Conservation (phyloP, 306 rosid genomes). For the Cucumis melo region DNA sequence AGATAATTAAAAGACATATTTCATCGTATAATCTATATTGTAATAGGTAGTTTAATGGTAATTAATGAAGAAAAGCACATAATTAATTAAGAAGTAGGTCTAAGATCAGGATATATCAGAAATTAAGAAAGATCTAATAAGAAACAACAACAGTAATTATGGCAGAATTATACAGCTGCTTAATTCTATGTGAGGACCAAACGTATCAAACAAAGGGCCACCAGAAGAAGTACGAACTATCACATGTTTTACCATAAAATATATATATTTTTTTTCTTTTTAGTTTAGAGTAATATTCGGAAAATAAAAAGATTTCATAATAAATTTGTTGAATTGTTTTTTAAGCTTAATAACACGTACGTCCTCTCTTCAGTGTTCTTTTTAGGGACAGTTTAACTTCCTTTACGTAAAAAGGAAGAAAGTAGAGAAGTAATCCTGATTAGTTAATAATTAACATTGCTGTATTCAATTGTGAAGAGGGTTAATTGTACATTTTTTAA, state of each 20-base stretch:
- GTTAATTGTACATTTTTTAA: no score
- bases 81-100: not conserved
- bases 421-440: not conserved
- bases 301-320: not conserved
- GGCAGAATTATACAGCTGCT: not conserved
- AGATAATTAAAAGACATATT: not conserved
- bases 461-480: no score
- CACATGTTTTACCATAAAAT: not conserved
- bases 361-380: not conserved
- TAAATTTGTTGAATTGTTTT: not conserved
- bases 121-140: no score
- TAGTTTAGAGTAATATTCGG: not conserved
- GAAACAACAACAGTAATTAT: no score
- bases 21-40: not conserved
- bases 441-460: no score
- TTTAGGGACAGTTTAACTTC: not conserved
- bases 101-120: no score
- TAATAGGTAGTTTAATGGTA: not conserved
- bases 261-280: not conserved
- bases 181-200: not conserved
- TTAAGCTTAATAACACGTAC: not conserved
- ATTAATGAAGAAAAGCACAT: not conserved
- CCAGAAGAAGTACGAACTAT: not conserved
- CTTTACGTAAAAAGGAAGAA: not conserved
- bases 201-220: not conserved